Evolutionary conservation across 306 rosid genomes (phyloP), one percentile per base, ranked within the genome.

Genomic region (Purshia tridentata): DNA sequence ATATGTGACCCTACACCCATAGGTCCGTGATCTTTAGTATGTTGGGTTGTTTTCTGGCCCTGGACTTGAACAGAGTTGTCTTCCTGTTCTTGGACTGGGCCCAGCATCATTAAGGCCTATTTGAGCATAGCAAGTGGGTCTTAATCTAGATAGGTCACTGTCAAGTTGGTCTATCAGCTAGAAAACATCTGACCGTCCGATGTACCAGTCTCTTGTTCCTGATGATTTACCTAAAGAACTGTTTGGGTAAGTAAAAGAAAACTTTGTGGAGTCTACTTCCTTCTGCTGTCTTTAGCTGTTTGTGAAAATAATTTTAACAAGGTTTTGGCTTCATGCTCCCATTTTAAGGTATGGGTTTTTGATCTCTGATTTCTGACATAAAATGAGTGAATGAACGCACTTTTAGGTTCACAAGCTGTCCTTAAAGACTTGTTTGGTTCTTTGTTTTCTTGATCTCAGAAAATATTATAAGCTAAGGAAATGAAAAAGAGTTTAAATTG

Each of bases 21-120:
- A 67, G 77, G 81, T 63, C 72, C 67, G 45, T 83, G 66, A 58
- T 18, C 60, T 66, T 52, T 23, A 18, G 70, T 79, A 42, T 72
- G 91, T 67, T 67, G 75, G 75, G 88, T 86, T 83, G n/a, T 76
- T 84, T 73, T 90, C 81, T 15, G 80, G 70, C 73, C 79, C 63
- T 22, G 51, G n/a, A 23, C 23, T 65, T 57, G 60, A 64, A 64
- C 51, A 77, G 74, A n/a, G 74, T 67, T 75, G 75, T 78, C 77
- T 78, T 60, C 12, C 45, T 42, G 70, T 69, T 72, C 57, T 67
- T 14, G n/a, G 7, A 0, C 20, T 65, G 80, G 87, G 85, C 65
- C 90, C 84, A 15, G 12, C 61, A 4, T 49, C 76, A 56, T 76
- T 76, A 73, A 64, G 68, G 40, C 78, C 80, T 67, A 46, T 20